Evolutionary conservation across 164 flowering plant genomes (phyloP).

Genomic region (Magnolia officinalis): DNA sequence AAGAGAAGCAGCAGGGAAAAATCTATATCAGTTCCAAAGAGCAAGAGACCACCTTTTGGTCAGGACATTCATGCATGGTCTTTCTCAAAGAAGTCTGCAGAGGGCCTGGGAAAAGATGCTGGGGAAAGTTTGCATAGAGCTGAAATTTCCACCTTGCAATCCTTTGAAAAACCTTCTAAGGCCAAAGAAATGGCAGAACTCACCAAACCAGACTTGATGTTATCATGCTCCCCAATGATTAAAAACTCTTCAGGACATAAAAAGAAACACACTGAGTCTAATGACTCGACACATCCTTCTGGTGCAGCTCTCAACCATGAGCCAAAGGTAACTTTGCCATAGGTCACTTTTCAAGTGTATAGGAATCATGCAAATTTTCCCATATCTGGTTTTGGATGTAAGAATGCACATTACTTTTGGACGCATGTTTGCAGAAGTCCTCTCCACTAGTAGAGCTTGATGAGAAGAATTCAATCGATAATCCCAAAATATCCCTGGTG

Average conservation of each 20-base stretch:
- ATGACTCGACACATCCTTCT: constrained; percentile 20
- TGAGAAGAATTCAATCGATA: constrained; percentile 14
- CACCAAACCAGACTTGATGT: constrained; percentile 28
- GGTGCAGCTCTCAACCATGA: constrained; percentile 25
- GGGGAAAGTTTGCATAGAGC: constrained; percentile 12
- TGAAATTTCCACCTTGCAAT: constrained; percentile 15
- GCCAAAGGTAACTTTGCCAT: constrained; percentile 31
- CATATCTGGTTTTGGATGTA: neutral
- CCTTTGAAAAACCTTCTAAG: constrained; percentile 9
- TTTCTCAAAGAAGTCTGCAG: constrained; percentile 23
- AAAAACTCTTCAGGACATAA: constrained; percentile 36
- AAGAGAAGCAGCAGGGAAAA: neutral
- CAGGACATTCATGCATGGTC: constrained; percentile 33
- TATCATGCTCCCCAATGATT: constrained; percentile 34
- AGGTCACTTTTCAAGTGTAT: neutral
- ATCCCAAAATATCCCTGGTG: constrained; percentile 29
- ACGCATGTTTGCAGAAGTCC: constrained; percentile 27
- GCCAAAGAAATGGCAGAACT: constrained; percentile 12
- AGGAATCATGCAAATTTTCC: neutral
- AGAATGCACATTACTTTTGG: constrained; percentile 3
- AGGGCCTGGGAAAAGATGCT: constrained; percentile 25
- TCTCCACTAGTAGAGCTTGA: constrained; percentile 9
- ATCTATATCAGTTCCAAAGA: constrained; percentile 49
- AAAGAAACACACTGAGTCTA: constrained; percentile 26
- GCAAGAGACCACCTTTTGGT: constrained; percentile 44